Evolutionary conservation across 768 basidiomycete genomes (phyloP).

Genomic region (Suillus bovinus): DNA sequence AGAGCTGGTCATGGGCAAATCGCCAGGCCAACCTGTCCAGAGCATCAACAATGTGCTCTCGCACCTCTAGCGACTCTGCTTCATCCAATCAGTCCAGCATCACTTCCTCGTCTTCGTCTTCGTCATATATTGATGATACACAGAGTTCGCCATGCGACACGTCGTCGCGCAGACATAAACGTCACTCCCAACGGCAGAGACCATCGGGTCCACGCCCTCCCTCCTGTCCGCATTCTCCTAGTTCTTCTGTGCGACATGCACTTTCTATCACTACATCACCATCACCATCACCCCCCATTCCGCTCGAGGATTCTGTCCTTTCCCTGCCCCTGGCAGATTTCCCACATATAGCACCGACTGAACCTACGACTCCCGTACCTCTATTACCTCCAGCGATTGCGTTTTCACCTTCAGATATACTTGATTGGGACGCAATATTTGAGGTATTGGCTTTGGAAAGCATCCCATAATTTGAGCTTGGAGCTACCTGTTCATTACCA

Average conservation of each 20-base stretch:
- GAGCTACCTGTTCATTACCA: not conserved
- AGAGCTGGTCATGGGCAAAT: slow-evolving; percentile 19
- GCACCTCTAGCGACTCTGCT: slow-evolving; percentile 15
- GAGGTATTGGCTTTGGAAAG: slow-evolving; percentile 22
- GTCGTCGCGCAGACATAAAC: not conserved
- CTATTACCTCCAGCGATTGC: slow-evolving; percentile 8
- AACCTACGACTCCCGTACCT: slow-evolving; percentile 6
- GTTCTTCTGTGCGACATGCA: slow-evolving; percentile 11
- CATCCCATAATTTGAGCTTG: not conserved
- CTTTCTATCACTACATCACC: slow-evolving; percentile 24
- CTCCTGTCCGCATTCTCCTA: slow-evolving; percentile 8
- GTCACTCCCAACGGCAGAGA: slow-evolving; percentile 19
- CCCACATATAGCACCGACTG: slow-evolving; percentile 5
- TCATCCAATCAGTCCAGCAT: slow-evolving; percentile 13
- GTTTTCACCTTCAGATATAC: slow-evolving; percentile 19
- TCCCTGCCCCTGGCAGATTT: slow-evolving; percentile 13
- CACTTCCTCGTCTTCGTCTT: slow-evolving; percentile 14
- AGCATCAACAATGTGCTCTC: slow-evolving; percentile 18
- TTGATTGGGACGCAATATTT: slow-evolving; percentile 35
- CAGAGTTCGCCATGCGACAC: slow-evolving; percentile 8
- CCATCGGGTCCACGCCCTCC: slow-evolving; percentile 30
- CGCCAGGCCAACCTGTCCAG: slow-evolving; percentile 16
- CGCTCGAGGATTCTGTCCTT: not conserved
- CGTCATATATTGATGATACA: slow-evolving; percentile 9
- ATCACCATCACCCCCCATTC: slow-evolving; percentile 1